Evolutionary conservation across 2,329 filamentous ascomycete species (phyloP), one percentile per base, ranked within the genome.

Genomic region (Penicillium sp.): DNA sequence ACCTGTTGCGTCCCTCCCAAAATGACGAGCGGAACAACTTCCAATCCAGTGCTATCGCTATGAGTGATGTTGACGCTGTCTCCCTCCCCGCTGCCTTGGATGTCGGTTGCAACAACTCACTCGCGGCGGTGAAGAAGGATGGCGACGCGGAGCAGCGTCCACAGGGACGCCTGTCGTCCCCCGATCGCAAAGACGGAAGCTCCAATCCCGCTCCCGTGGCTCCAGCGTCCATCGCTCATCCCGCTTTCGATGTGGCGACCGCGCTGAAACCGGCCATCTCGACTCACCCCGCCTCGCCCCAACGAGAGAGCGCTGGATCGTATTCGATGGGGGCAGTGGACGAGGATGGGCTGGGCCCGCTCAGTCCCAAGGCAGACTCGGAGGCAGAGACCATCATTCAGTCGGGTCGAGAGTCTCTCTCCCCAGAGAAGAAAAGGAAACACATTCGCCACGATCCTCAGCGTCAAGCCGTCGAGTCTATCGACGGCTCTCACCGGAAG

Each of bases 331-430:
- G 61, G 46, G 29, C 29, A 32, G 47, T 49, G 45, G 59, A 60
- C 42, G 58, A 52, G 42, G 63, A 67, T 39, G 62, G 56, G 41
- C 65, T 73, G 47, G 69, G 62, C 27, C 61, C 62, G 8, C 25
- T 59, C 59, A 46, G 69, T 49, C 67, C 67, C 49, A 70, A 62
- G 60, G 70, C 70, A 42, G 73, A 75, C 57, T 75, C 72, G 39
- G 73, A 75, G 62, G 73, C 73, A 46, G 73, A 75, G 59, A 75
- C 73, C 18, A 71, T 74, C 49, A 75, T 75, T 47, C 71, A 75
- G 56, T 75, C 70, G 9, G 70, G 69, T 45, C 68, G 70, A 36
- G 70, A 73, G 54, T 69, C 68, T 29, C 53, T 72, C 47, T 73
- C 73, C 5, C 72, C 73, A 4, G 70, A 74, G 59, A 74, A 75